A percentile compares a stretch with the other conserved stretches of the same genome.
These are phyloP conservation scores for Mycena albidolilacea DNA, from an alignment of 768 basidiomycete genomes.

Conservation along the genomic window DNA sequence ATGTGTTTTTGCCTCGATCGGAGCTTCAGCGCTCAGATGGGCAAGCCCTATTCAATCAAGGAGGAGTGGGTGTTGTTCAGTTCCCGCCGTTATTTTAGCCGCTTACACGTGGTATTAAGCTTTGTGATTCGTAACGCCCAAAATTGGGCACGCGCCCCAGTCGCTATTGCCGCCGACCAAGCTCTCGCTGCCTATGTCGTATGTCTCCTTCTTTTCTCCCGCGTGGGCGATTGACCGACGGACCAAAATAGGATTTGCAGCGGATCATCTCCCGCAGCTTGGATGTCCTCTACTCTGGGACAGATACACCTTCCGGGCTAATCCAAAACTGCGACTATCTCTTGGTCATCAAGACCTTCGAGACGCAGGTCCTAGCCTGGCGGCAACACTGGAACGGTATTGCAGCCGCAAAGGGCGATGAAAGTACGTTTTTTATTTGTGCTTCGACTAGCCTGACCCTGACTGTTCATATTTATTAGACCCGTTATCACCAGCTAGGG, in stretches of 20 bases:
- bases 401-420: conserved; percentile 45
- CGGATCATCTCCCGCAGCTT: conserved; percentile 90
- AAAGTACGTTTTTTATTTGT: conserved; percentile 42
- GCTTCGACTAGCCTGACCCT: neutral
- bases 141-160: conserved; percentile 80
- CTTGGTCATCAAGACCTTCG: conserved; percentile 86
- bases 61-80: conserved; percentile 81
- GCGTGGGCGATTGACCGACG: conserved; percentile 3
- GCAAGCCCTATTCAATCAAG: conserved; percentile 92
- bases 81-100: conserved; percentile 12
- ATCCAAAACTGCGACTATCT: conserved; percentile 90
- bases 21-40: conserved; percentile 96
- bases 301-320: conserved; percentile 84
- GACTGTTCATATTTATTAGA: conserved; percentile 39
- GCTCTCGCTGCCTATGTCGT: conserved; percentile 86
- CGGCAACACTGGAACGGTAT: conserved; percentile 69
- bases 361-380: conserved; percentile 77
- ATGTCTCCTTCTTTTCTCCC: conserved; percentile 47
- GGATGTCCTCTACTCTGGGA: conserved; percentile 91
- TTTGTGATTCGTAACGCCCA: conserved; percentile 89
- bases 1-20: conserved; percentile 89
- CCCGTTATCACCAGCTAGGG: conserved; percentile 41
- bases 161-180: conserved; percentile 75
- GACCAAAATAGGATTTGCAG: conserved; percentile 78
- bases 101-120: conserved; percentile 55